These are phyloP conservation scores for Skeletonema grethae DNA, from an alignment of 108 stramenopile genomes.

Conservation along the genomic window DNA sequence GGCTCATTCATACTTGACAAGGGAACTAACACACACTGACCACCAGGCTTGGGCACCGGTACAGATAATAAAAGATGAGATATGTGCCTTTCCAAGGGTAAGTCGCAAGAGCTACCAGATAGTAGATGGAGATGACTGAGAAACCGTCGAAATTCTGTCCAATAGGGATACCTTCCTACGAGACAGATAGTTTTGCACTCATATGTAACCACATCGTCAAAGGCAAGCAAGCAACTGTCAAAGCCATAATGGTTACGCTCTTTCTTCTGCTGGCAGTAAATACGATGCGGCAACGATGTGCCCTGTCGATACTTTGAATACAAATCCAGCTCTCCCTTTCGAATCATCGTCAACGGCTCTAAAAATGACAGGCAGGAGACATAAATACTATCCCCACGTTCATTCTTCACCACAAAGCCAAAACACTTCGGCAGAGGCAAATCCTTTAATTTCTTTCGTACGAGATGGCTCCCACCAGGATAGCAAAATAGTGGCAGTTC, in stretches of 20 bases:
- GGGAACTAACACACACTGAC: slow-evolving; percentile 75
- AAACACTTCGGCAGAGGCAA: slow-evolving; percentile 72
- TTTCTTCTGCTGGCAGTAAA: slow-evolving; percentile 51
- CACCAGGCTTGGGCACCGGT: slow-evolving; percentile 82
- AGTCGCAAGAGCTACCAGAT: slow-evolving; percentile 72
- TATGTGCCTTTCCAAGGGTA: slow-evolving; percentile 82
- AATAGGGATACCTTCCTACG: slow-evolving; percentile 80
- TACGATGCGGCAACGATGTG: slow-evolving; percentile 71
- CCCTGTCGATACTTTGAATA: slow-evolving; percentile 58
- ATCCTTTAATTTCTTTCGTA: slow-evolving; percentile 68
- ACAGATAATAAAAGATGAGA: slow-evolving; percentile 83
- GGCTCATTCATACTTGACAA: slow-evolving; percentile 74
- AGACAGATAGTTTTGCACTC: slow-evolving; percentile 89
- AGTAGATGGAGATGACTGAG: slow-evolving; percentile 79
- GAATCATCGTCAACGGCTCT: slow-evolving; percentile 69
- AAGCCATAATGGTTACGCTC: slow-evolving; percentile 10
- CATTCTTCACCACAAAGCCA: slow-evolving; percentile 92
- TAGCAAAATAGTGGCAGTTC: slow-evolving; percentile 92
- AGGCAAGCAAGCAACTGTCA: slow-evolving; percentile 53
- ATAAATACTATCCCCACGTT: slow-evolving; percentile 79
- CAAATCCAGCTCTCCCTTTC: slow-evolving; percentile 55
- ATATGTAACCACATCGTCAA: slow-evolving; percentile 83
- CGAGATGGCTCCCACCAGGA: slow-evolving; percentile 73
- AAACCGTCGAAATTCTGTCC: slow-evolving; percentile 87
- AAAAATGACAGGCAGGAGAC: slow-evolving; percentile 87